Evolutionary conservation across 192 early-diverging fungal genomes (phyloP).

Genomic region (Funneliformis mosseae): DNA sequence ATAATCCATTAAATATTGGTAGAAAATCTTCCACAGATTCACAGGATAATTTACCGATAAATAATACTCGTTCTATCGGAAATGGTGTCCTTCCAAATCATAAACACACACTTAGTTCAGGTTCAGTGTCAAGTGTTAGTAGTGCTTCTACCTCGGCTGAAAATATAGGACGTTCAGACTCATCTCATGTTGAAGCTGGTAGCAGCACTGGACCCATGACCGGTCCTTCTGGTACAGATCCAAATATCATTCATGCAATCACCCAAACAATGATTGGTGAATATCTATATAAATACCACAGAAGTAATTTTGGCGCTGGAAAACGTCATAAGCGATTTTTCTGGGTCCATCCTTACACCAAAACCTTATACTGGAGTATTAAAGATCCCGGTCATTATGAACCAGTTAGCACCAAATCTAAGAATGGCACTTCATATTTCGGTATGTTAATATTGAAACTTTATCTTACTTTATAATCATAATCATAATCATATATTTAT

Average conservation of each 20-base stretch:
- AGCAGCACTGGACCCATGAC: not conserved
- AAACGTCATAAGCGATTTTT: conserved; percentile 72
- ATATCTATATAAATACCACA: conserved; percentile 73
- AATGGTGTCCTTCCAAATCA: not conserved
- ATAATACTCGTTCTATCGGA: not conserved
- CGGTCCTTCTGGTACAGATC: conserved; percentile 44
- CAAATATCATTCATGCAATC: conserved; percentile 68
- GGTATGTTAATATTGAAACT: not conserved
- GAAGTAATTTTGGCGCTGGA: conserved; percentile 56
- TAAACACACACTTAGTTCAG: conserved; percentile 25
- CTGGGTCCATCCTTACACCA: conserved; percentile 82
- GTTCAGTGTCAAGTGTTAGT: conserved; percentile 22
- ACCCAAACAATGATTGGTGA: conserved; percentile 82
- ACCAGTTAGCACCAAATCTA: conserved; percentile 42
- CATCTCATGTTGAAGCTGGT: conserved; percentile 39
- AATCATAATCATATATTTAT: conserved; percentile 6
- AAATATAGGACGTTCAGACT: not conserved
- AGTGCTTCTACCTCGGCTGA: conserved; percentile 27
- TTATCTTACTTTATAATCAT: not conserved
- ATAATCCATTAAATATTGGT: not conserved
- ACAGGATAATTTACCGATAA: not conserved
- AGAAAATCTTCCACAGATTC: conserved; percentile 5
- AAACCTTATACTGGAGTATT: conserved; percentile 75
- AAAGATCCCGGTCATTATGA: conserved; percentile 59
- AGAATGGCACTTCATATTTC: conserved; percentile 48